Evolutionary conservation across 768 basidiomycete species (phyloP), one percentile per base, ranked within the genome.

Genomic region (Leccinum boreale): DNA sequence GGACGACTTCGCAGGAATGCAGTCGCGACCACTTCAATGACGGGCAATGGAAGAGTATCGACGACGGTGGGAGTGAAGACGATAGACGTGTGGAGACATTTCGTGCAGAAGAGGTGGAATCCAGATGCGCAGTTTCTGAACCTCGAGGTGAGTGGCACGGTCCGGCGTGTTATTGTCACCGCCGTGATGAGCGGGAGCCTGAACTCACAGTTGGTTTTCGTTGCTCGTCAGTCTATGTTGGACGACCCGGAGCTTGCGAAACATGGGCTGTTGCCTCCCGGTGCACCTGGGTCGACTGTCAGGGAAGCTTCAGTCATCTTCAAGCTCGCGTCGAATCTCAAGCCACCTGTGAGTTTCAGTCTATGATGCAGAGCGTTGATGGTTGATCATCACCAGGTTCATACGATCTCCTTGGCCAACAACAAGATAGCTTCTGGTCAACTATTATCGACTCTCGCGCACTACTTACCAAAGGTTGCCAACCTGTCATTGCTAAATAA

Each of bases 401-500:
- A 87, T 69, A 94, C 94, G 0, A 73, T 98, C 12, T 95, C 93
- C 0, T 78, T 98, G 44, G 90, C 93, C 42, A 85, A 90, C 69
- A 89, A 89, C 68, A 86, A 87, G 61, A 81, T 91, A 56, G 65
- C 79, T 26, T 79, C 72, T 48, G 85, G 91, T 6, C 70, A 79
- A 4, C 75, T 86, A 55, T 73, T 96, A 19, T 74, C 80, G 14
- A 78, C 81, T 28, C 76, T 96, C 29, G 75, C 83, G 23, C 83
- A 85, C 68, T 93, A 86, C 65, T 78, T 98, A 1, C 94, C 94
- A 0, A 81, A 82, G 24, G 78, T 97, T 10, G 84, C 81, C 62
- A 92, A 92, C 63, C 79, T 94, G 12, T 91, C 94, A 3, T 70
- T 92, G 24, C 86, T 90, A 71, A 85, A 87, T 63, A 95, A 96